These are phyloP conservation scores for Pythium plurisporium DNA, from an alignment of 352 stramenopile genomes.

Conservation along the genomic window DNA sequence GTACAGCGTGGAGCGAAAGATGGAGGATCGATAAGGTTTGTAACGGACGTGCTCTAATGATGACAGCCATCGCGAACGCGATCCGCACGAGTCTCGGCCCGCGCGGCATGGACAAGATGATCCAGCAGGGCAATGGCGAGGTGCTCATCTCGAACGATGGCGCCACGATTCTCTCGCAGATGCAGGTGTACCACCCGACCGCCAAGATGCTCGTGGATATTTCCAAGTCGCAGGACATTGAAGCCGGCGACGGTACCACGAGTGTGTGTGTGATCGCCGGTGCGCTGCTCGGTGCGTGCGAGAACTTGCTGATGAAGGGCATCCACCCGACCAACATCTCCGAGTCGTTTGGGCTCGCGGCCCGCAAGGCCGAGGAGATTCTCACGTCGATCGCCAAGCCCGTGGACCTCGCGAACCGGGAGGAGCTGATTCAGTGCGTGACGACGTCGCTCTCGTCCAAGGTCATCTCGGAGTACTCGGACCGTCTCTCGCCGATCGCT, in stretches of 20 bases:
- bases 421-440: constrained; percentile 96
- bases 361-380: constrained; percentile 87
- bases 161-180: constrained; percentile 98
- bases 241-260: constrained; percentile 97
- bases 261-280: constrained; percentile 98
- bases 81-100: constrained; percentile 98
- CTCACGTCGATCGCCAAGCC: constrained; percentile 87
- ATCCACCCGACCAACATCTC: constrained; percentile 99
- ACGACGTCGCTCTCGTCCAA: constrained; percentile 98
- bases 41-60: no score
- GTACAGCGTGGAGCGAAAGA: no score
- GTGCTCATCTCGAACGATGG: constrained; percentile 99
- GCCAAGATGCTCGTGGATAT: constrained; percentile 99
- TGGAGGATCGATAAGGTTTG: no score
- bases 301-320: constrained; percentile 89
- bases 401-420: constrained; percentile 92
- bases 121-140: constrained; percentile 96
- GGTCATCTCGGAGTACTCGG: constrained; percentile 96
- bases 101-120: constrained; percentile 99
- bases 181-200: constrained; percentile 99
- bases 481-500: constrained; percentile 96
- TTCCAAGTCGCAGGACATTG: constrained; percentile 99
- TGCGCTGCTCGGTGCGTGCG: constrained; percentile 95
- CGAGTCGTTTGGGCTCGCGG: constrained; percentile 92
- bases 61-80: constrained; percentile 94